phyloP scores from a whole-genome alignment of 2,329 filamentous ascomycete genomes.

The Aspergillus hiratsukae region DNA sequence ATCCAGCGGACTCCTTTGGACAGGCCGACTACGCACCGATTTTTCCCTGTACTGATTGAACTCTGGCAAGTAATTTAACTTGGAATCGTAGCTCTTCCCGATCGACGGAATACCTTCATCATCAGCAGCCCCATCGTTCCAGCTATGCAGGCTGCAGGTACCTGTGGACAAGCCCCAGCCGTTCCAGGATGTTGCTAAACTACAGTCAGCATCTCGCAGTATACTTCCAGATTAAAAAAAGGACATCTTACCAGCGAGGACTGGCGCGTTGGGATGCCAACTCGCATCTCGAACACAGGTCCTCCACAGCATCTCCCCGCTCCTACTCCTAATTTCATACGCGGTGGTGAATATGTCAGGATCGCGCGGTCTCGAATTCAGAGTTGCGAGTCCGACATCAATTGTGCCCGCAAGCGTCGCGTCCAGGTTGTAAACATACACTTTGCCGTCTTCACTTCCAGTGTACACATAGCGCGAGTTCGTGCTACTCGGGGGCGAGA shows the following conservation, averaged over 20 bases:
- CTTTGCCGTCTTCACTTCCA: slow-evolving; percentile 81
- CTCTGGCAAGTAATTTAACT: slow-evolving; percentile 48
- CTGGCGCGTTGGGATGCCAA: slow-evolving; percentile 82
- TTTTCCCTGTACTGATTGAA: slow-evolving; percentile 36
- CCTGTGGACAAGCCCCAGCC: slow-evolving; percentile 68
- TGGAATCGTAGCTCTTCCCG: slow-evolving; percentile 58
- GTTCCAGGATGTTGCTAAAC: slow-evolving; percentile 73
- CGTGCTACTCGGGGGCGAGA: slow-evolving; percentile 79
- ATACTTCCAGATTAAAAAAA: not conserved
- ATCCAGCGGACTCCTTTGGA: slow-evolving; percentile 7
- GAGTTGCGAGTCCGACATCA: slow-evolving; percentile 69
- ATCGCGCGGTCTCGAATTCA: slow-evolving; percentile 54
- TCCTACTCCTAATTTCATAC: slow-evolving; percentile 50
- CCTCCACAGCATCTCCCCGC: slow-evolving; percentile 59
- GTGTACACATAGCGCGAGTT: slow-evolving; percentile 91
- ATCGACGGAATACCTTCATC: slow-evolving; percentile 61
- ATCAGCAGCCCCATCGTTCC: slow-evolving; percentile 60
- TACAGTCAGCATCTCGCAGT: not conserved
- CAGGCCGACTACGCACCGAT: not conserved
- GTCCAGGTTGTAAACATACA: slow-evolving; percentile 91
- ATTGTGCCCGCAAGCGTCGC: slow-evolving; percentile 74
- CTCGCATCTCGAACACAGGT: slow-evolving; percentile 83
- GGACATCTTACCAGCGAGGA: slow-evolving; percentile 60
- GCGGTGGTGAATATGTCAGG: slow-evolving; percentile 51
- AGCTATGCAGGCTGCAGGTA: slow-evolving; percentile 73